Evolutionary conservation across 345 rosid species (phyloP).

Genomic region (Odontarrhena argentea): DNA sequence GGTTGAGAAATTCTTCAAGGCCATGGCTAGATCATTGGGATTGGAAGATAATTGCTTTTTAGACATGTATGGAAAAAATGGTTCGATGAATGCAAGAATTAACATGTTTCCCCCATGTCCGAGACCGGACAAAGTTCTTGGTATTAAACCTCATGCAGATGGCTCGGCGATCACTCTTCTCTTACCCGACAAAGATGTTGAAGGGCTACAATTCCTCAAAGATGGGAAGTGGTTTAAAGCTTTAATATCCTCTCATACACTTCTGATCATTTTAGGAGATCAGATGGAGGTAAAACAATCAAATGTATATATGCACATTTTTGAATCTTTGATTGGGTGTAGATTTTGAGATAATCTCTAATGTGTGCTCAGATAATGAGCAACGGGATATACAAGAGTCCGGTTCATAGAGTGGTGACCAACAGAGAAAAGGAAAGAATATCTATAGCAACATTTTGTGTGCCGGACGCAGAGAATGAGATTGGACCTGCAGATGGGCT

Average conservation of each 20-base stretch:
- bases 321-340: not conserved
- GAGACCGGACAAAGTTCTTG: constrained; percentile 49
- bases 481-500: constrained; percentile 33
- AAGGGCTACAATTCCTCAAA: constrained; percentile 48
- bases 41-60: constrained; percentile 48
- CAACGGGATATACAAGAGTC: constrained; percentile 57
- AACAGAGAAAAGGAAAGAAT: constrained; percentile 46
- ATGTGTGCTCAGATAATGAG: constrained; percentile 45
- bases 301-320: not conserved
- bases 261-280: constrained; percentile 52
- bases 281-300: constrained; percentile 44
- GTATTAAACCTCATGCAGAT: constrained; percentile 57
- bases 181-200: constrained; percentile 48
- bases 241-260: constrained; percentile 44
- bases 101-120: constrained; percentile 55
- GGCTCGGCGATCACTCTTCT: constrained; percentile 52
- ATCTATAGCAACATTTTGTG: constrained; percentile 46
- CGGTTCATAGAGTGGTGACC: constrained; percentile 46
- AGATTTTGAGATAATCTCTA: not conserved
- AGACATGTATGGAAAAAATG: constrained; percentile 42
- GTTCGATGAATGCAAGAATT: constrained; percentile 43
- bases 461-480: constrained; percentile 39
- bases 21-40: constrained; percentile 49
- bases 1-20: constrained; percentile 38
- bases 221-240: constrained; percentile 48